Evolutionary conservation across 169 alveolate species (phyloP), one percentile per base, ranked within the genome.

Genomic region (Plasmodium gonderi): DNA sequence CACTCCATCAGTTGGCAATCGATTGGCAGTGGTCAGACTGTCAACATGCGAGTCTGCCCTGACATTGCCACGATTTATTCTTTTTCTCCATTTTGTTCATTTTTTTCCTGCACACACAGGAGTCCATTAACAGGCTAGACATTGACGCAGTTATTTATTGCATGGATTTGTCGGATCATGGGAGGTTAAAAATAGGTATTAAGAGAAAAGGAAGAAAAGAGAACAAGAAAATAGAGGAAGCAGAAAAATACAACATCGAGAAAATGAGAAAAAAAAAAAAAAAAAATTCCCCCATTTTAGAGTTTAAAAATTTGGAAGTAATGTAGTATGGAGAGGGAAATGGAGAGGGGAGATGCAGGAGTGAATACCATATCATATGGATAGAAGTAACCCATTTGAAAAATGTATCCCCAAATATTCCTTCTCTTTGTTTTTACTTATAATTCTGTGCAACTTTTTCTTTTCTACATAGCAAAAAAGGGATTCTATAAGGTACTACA

Each of bases 81-180:
- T 11, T 54, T 17, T 31, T 20, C 7, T 51, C 23, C 67, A 45
- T 14, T 26, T 31, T 8, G 6, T 8, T 77, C 20, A 8, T 20
- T 20, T 17, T 79, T 54, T 54, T 60, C 44, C 49, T 20, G 47
- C 0, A 0, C 20, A 9, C 31, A 20, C 79, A 83, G 92, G 83
- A 17, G 64, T 68, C 92, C 14, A 83, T 83, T 72, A 83, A 83
- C 60, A 83, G 82, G 67, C 54, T 83, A 49, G 92, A 83, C 42
- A 83, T 83, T 20, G 92, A 83, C 42, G 92, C 92, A 6, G 81
- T 83, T 14, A 83, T 83, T 72, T 83, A 83, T 38, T 83, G 75
- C 54, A 74, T 83, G 9, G 92, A 83, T 42, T 42, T 83, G 64
- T 83, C 92, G 11, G 92, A 83, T 20, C 92, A 68, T 29, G 92